Base-by-base conservation (phyloP, 768 basidiomycete species). In the Harrya chromipes region DNA sequence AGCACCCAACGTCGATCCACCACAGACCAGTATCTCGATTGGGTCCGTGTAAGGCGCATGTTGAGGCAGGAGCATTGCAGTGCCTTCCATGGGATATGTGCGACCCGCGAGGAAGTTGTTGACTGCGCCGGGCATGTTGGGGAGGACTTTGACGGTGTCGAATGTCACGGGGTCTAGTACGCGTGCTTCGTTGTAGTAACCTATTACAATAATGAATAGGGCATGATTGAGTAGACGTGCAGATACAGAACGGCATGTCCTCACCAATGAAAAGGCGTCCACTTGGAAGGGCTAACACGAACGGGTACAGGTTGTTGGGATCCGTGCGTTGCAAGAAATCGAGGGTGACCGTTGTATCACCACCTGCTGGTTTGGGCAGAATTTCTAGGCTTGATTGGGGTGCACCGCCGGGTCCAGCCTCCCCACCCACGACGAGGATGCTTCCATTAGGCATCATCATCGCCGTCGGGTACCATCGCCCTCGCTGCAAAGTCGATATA, bases 231-330 rank as follows among this genome's bases (percentile, higher is more conserved):
- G 43, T 24, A 6, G 1, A 33, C 9, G 1, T 6, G 13, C 26
- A 6, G 34, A 24, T 23, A 1, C 9, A 4, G 12, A 4, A 5
- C 7, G 35, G 13, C 39, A 16, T 33, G 13, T 27, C 9, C 69
- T 79, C 43, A 85, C 87, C 84, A 33, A 86, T 75, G 62, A 90
- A 90, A 57, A 91, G 69, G 33, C 76, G 75, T 2, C 80, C 80
- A 37, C 82, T 83, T 0, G 89, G 87, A n/a, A 91, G 75, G 8
- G 88, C 74, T 45, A 84, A 65, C 29, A 90, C 67, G 72, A 87
- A 90, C 0, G 89, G 88, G 58, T 91, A 91, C 43, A 91, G 65
- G 58, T 90, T 90, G 59, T 87, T 81, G 0, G 89, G 89, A 58
- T 90, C 83, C 6, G 89, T 90, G 23, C 86, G 75, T 29, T 71